phyloP scores from a whole-genome alignment of 2,329 filamentous ascomycete genomes.

The Ceratocystis cubensis region DNA sequence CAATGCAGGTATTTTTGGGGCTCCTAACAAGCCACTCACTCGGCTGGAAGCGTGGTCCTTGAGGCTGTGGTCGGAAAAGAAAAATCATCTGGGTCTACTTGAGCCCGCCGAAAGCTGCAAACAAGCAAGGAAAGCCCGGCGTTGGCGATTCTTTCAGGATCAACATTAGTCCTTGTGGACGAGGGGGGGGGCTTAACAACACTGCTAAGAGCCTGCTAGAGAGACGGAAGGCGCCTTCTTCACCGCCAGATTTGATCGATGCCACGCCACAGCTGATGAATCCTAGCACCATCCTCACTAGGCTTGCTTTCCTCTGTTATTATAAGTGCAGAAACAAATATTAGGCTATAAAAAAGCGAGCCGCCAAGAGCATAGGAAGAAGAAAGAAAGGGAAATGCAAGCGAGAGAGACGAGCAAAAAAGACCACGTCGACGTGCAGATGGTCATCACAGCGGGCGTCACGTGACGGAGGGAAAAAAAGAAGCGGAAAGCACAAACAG shows the following conservation, averaged over 20 bases:
- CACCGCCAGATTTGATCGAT: constrained; percentile 2
- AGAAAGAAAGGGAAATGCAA: not conserved
- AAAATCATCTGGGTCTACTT: not conserved
- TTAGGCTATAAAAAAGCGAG: not conserved
- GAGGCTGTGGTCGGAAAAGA: not conserved
- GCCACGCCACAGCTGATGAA: constrained; percentile 1
- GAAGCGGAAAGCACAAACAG: not conserved
- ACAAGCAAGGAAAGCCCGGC: constrained; percentile 3
- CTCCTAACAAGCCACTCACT: too few species aligned
- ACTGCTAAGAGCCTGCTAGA: too few species aligned
- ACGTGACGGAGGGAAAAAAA: not conserved
- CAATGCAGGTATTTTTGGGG: not conserved
- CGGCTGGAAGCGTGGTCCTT: too few species aligned
- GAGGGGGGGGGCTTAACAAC: too few species aligned
- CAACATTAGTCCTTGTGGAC: too few species aligned
- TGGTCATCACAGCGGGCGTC: not conserved
- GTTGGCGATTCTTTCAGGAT: not conserved
- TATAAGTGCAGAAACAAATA: not conserved
- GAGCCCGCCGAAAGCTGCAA: too few species aligned
- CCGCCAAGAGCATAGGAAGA: not conserved
- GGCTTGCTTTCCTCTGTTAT: not conserved
- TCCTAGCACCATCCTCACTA: not conserved
- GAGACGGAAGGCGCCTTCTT: not conserved
- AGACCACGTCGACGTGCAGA: not conserved
- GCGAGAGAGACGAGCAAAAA: not conserved